Evolutionary conservation across 345 rosid genomes (phyloP).

Genomic region (Eucalyptus decipiens): DNA sequence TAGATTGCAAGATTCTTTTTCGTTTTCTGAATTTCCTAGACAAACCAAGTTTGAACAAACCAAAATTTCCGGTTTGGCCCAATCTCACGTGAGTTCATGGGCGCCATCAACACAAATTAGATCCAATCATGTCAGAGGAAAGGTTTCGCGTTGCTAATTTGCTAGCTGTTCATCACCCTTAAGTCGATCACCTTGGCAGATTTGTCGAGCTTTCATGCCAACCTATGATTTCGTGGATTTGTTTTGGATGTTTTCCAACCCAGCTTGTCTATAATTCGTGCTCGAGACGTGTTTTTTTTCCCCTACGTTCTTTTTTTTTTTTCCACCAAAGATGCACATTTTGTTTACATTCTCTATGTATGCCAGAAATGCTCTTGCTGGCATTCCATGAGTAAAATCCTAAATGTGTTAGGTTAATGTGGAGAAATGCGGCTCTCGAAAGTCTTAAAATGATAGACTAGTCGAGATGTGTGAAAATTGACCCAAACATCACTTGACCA

Average conservation of each 20-base stretch:
- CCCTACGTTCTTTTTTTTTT: not conserved
- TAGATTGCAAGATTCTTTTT: not conserved
- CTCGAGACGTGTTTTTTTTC: not conserved
- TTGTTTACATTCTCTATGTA: not conserved
- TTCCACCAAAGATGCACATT: fast-evolving
- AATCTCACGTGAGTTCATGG: not conserved
- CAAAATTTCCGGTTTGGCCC: not conserved
- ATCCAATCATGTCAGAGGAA: not conserved
- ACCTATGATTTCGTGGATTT: not conserved
- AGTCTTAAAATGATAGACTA: not conserved
- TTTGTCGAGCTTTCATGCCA: not conserved
- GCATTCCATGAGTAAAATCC: not conserved
- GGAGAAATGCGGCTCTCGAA: not conserved
- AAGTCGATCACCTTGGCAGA: not conserved
- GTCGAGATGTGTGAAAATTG: not conserved
- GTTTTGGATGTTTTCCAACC: not conserved
- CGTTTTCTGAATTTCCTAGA: not conserved
- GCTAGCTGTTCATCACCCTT: not conserved
- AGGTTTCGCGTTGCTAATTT: not conserved
- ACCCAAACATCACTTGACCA: not conserved
- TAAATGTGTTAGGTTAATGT: not conserved
- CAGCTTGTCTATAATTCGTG: not conserved
- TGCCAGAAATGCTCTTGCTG: not conserved
- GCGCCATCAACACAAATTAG: not conserved
- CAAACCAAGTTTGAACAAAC: not conserved